These are phyloP conservation scores for Trichoderma sp. DNA, from an alignment of 2,329 filamentous ascomycete genomes.

Conservation along the genomic window DNA sequence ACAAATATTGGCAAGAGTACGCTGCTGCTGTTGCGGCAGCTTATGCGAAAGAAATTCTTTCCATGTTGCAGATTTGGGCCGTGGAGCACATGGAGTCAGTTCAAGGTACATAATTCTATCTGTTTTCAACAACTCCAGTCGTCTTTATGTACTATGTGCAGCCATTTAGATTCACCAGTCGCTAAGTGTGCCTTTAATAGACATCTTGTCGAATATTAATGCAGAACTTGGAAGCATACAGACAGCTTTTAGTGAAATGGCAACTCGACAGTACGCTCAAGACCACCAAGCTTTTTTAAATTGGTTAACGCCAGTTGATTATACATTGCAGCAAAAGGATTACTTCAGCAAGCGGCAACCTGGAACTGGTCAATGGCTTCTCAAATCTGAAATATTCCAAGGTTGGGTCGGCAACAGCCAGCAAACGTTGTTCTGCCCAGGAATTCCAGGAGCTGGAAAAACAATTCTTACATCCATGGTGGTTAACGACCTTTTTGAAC, in stretches of 20 bases:
- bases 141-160: background rate
- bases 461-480: background rate
- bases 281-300: background rate
- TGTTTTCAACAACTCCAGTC: background rate
- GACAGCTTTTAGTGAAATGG: background rate
- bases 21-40: slow-evolving; percentile 38
- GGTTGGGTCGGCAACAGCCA: background rate
- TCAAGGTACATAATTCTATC: background rate
- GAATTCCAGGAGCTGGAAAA: background rate
- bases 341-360: background rate
- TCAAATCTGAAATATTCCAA: background rate
- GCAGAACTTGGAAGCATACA: background rate
- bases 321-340: background rate
- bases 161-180: background rate
- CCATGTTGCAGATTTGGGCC: background rate
- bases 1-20: slow-evolving; percentile 38
- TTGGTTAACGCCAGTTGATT: background rate
- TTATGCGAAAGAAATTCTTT: slow-evolving; percentile 27
- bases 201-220: background rate
- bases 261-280: background rate
- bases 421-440: background rate
- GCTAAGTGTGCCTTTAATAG: background rate
- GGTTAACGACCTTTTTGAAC: background rate
- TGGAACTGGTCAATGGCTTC: background rate
- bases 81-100: background rate